A percentile compares a stretch with the other conserved stretches of the same genome.
These are phyloP conservation scores for Cornus florida DNA, from an alignment of 148 eudicot species.

Conservation along the genomic window DNA sequence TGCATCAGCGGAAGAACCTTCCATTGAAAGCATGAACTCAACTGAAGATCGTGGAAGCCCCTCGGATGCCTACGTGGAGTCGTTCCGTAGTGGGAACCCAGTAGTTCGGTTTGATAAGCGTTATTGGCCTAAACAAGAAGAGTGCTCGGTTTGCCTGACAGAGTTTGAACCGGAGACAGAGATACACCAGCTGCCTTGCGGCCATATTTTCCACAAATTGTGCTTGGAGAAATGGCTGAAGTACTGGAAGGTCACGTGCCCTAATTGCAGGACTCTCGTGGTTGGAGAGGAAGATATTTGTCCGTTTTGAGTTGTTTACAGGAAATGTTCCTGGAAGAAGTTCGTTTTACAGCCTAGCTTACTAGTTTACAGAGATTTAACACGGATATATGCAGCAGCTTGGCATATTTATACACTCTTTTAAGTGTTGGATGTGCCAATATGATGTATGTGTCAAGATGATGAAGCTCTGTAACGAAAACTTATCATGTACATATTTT, in stretches of 20 bases:
- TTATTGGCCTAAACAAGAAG: slow-evolving; percentile 25
- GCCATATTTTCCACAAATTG: slow-evolving; percentile 46
- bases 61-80: slow-evolving; percentile 44
- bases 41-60: slow-evolving; percentile 16
- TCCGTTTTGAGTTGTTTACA: slow-evolving; percentile 31
- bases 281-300: slow-evolving; percentile 30
- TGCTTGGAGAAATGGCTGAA: slow-evolving; percentile 57
- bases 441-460: no score
- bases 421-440: no score
- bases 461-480: no score
- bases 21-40: slow-evolving; percentile 16
- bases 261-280: slow-evolving; percentile 52
- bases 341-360: background rate
- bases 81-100: slow-evolving; percentile 38
- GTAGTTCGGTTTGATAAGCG: slow-evolving; percentile 43
- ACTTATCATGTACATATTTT: background rate
- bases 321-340: background rate
- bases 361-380: no score
- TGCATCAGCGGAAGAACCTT: slow-evolving; percentile 35
- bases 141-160: slow-evolving; percentile 49
- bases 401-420: no score
- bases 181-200: slow-evolving; percentile 43
- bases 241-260: slow-evolving; percentile 53
- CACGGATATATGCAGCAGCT: no score
- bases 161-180: slow-evolving; percentile 43